Evolutionary conservation across 768 basidiomycete species (phyloP), one percentile per base, ranked within the genome.

Genomic region (Agrocybe chaxingu): DNA sequence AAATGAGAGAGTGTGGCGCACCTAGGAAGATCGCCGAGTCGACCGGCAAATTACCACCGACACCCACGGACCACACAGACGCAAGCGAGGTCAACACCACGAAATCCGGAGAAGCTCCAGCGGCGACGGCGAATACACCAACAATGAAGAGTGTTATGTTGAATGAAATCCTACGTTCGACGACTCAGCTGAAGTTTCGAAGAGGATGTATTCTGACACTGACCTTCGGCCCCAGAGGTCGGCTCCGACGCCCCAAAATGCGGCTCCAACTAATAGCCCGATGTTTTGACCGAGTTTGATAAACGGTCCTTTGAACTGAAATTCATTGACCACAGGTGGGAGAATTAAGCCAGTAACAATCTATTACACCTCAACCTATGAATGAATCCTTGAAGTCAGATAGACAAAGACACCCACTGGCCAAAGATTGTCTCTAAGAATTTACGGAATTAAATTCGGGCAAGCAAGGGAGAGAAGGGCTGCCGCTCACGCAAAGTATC

Each of bases 11-110:
- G 24, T 24, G 24, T 24, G 24, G 24, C 58, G n/a, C 9, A 84
- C 83, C 87, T 7, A 90, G 73, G 66, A 90, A 90, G 18, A 89
- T 78, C 0, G 87, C 82, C 33, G 82, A 84, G 58, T 89, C 88
- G 0, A 89, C 87, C 0, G 87, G 87, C 7, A 89, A 52, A 45
- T 71, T 70, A 10, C 87, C 87, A 2, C 85, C 86, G 0, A 87
- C 86, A 0, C 86, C 86, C 9, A 86, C 66, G 4, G 81, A 81
- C 77, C 83, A 84, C 1, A 80, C 65, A 0, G 81, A 73, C 0
- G 76, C 72, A 38, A 85, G 65, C 1, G 78, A 69, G 44, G 74
- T 77, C 24, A 87, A 64, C 0, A 78, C 65, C 16, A 76, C 53
- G 42, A 62, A 77, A 57, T 82, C 76, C 0, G 78, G 74, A 0